Conservation (phyloP, 108 stramenopile species). For the Stephanodiscus triporus region DNA sequence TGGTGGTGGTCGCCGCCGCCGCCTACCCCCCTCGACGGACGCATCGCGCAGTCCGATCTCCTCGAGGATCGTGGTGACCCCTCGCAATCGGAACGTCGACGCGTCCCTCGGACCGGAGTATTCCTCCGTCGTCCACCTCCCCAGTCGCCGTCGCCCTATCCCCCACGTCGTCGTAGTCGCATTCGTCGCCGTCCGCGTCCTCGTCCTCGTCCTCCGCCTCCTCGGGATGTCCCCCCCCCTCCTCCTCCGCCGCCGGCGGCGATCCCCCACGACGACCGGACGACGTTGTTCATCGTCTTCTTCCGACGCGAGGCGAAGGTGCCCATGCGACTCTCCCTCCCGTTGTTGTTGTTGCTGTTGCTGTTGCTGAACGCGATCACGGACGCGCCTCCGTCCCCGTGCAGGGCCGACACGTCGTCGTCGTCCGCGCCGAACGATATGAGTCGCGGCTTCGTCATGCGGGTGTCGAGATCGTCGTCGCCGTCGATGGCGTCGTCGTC, state of each 20-base stretch:
- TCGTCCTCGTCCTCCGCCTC: neutral
- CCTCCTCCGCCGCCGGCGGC: neutral
- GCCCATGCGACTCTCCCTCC: conserved; percentile 11
- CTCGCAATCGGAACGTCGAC: conserved; percentile 10
- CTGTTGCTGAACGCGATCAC: conserved; percentile 10
- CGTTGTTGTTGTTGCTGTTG: neutral
- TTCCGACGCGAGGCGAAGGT: conserved; percentile 6
- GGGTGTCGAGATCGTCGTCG: conserved; percentile 30
- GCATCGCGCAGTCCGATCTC: conserved; percentile 29
- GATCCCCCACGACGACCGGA: no score
- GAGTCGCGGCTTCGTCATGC: conserved; percentile 42
- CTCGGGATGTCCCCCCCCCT: neutral
- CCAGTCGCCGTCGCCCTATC: neutral
- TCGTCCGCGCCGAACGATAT: conserved; percentile 22
- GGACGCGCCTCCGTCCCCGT: conserved; percentile 21
- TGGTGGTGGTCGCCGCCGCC: no score
- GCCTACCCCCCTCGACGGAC: conserved; percentile 7
- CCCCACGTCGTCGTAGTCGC: neutral
- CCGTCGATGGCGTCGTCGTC: neutral
- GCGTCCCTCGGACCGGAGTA: conserved; percentile 7
- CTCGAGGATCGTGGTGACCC: conserved; percentile 30
- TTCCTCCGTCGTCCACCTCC: conserved; percentile 8
- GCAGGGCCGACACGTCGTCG: conserved; percentile 42
- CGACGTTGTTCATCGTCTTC: no score
- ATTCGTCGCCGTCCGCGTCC: neutral